Base-by-base conservation (phyloP, 1,284 basidiomycete species). In the Apiotrichum veenhuisii region DNA sequence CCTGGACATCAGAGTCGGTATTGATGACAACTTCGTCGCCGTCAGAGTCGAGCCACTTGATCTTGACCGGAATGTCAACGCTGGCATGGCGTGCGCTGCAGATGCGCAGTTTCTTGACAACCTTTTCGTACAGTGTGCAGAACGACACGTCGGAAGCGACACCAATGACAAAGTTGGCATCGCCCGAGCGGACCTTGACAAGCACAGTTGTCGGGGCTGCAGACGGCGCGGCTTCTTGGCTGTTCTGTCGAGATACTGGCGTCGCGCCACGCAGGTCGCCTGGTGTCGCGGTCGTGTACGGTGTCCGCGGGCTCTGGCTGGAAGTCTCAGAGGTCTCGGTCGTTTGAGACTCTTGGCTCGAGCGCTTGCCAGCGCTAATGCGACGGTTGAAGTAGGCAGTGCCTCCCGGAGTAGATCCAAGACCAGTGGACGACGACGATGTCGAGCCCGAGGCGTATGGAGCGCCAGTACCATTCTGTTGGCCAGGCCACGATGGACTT, bases 61-160 rank as follows among this genome's bases (percentile, higher is more conserved):
- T 68, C 52, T 66, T 62, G 22, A 75, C 43, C n/a, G 49, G 36
- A 63, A 94, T 85, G 51, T 89, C 85, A 65, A 94, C 77, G 0
- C 88, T 87, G 25, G 87, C 85, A 38, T 88, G 80, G 54, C 85
- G 81, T 4, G 85, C 86, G 23, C 90, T 89, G 71, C 91, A 93
- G 20, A 93, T 79, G 23, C 89, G 83, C 64, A 97, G 90, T 82
- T 98, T 98, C 78, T 87, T 87, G 30, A 88, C 85, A 3, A 98
- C 91, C 73, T 88, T 89, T 70, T 93, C 88, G 58, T 93, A 85
- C 47, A 98, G 81, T 37, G 91, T 88, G 55, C 79, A 80, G 73
- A 87, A 95, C 67, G 88, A 83, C 22, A 88, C 89, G 56, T 81
- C 77, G 40, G 86, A 81, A 37, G 90, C 82, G 14, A 95, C 89